Evolutionary conservation across 345 rosid species (phyloP), one percentile per base, ranked within the genome.

Genomic region (Lepidium didymum): DNA sequence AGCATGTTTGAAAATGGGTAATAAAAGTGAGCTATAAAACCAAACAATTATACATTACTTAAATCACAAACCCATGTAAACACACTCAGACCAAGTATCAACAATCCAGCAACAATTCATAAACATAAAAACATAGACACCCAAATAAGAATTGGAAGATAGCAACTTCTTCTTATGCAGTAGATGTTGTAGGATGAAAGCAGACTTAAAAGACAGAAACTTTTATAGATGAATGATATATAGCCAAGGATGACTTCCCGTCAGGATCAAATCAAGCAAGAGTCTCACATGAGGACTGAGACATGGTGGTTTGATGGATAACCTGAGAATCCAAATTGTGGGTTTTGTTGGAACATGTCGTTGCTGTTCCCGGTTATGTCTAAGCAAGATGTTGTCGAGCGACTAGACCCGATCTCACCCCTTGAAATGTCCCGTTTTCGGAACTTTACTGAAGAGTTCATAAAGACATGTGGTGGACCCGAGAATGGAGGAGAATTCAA

Each of bases 231-330:
- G 62, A 62, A 13, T 35, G 40, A 49, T 19, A 34, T 63, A 34
- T 63, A 82, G 95, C 96, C 96, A 88, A 86, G 90, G 96, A 88
- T 86, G 96, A 86, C 88, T 84, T 88, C 86, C 96, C 96, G 60
- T 33, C 44, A 25, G 31, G 59, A 51, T 64, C 18, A 36, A 44
- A 9, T 0, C 40, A 19, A 43, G 37, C 31, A 27, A 27, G 31
- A 27, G 6, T 52, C 60, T 77, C 81, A 25, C 74, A 66, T 58
- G 61, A 73, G 77, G 52, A 56, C 68, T 18, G 80, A 60, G 54
- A 76, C 70, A 41, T 53, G 70, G 31, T 47, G 74, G 56, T 52
- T 53, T 66, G 70, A 49, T 49, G 68, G 61, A 42, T 66, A 66
- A 53, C 42, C 34, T 42, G 62, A 12, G 62, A 67, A 19, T 14